Evolutionary conservation across 225 moss, liverwort and hornwort species (phyloP).

Genomic region (Bryum argenteum): DNA sequence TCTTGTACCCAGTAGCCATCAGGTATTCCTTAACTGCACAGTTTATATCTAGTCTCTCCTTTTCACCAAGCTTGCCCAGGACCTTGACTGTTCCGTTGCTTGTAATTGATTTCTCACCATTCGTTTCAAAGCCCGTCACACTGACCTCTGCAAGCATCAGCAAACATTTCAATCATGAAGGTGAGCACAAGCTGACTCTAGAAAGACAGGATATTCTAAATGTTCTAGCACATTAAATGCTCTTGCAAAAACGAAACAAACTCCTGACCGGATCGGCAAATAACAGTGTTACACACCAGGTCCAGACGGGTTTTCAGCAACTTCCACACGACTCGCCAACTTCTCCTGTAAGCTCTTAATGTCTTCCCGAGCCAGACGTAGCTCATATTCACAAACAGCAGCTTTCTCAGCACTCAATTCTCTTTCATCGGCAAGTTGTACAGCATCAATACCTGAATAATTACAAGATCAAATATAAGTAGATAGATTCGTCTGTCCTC

Average conservation of each 20-base stretch:
- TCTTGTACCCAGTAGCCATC: conserved; percentile 80
- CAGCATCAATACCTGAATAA: conserved; percentile 78
- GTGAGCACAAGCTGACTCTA: conserved; percentile 10
- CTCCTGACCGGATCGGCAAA: conserved; percentile 7
- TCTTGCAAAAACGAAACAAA: conserved; percentile 15
- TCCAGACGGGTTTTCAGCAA: conserved; percentile 38
- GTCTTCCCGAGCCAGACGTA: conserved; percentile 90
- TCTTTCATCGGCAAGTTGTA: conserved; percentile 80
- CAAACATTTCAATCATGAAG: conserved; percentile 21
- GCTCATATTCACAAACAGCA: conserved; percentile 87
- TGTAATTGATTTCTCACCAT: conserved; percentile 35
- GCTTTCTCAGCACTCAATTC: conserved; percentile 76
- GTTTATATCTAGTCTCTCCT: conserved; percentile 79
- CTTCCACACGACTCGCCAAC: conserved; percentile 67
- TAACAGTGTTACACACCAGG: conserved; percentile 35
- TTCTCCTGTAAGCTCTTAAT: conserved; percentile 86
- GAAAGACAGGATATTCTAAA: conserved; percentile 18
- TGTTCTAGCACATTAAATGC: background rate
- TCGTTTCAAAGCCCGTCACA: conserved; percentile 31
- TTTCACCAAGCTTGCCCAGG: conserved; percentile 67
- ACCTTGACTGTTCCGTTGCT: conserved; percentile 50
- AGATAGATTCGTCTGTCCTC: conserved; percentile 5
- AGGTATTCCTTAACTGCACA: conserved; percentile 91
- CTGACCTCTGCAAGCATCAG: conserved; percentile 43
- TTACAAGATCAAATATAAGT: conserved; percentile 17